Evolutionary conservation across 202 grass and related monocot genomes (phyloP), one percentile per base, ranked within the genome.

Genomic region (Eragrostis tef): DNA sequence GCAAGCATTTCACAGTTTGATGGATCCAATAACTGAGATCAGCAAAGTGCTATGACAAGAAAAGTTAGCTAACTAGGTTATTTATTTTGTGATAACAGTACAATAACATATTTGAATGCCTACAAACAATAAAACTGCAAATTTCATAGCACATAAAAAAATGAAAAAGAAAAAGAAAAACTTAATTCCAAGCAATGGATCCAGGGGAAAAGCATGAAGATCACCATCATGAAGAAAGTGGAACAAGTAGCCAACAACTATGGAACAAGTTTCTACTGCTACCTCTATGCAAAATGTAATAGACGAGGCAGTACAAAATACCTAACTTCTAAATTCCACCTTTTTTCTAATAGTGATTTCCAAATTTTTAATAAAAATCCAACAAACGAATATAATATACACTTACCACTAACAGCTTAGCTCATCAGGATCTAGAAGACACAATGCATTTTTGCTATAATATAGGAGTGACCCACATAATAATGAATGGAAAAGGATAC

Each of bases 1-100:
- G 84, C 17, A 71, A 91, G 83, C 92, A 90, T 93, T 75, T 57
- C 17, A 74, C 31, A 86, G 62, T 62, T 44, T 56, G 43, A 36
- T 4, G 74, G 61, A 26, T 79, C 9, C 52, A 83, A 62, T 24
- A 69, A 86, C 67, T 25, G 52, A 83, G 73, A 79, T 67, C 44
- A 56, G 62, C 31, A 34, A 20, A 47, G 41, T 20, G 52, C 31
- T 79, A 69, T 78, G 24, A 89, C 17, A 26, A 85, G 60, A 67
- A 45, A 73, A 42, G 22, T 83, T 41, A 60, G 27, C 11, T 49
- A 83, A 45, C 11, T 31, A 57, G 48, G 26, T 65, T 34, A 24
- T 64, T 29, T 77, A 72, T 36, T 77, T 58, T 10, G 14, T 26
- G 31, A 43, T 14, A 68, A 17, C 11, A 19, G 36, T 17, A 80